Base-by-base conservation (phyloP, 441 rosid genomes). In the Gossypium trilobum region DNA sequence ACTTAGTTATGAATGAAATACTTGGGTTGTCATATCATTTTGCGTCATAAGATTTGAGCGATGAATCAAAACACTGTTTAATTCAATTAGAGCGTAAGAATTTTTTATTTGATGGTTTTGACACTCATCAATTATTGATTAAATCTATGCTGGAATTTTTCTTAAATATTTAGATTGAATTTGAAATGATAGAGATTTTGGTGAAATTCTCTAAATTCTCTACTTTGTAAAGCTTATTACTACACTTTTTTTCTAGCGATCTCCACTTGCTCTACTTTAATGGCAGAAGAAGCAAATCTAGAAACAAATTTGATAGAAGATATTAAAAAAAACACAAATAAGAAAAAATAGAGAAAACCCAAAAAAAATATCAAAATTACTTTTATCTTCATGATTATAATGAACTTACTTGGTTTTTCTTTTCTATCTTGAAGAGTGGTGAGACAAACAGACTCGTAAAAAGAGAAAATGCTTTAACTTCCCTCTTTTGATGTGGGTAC, bases 141-240 rank as follows among this genome's bases (percentile, higher is more conserved):
- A 88, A 88, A 88, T n/a, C 85, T 77, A 25, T 87, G 86, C 44
- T 85, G 91, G 58, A 88, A 87, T 1, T 73, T 80, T 56, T 82
- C 74, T 56, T 87, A 89, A 74, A 91, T 84, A 17, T 73, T 74
- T 2, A 84, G 85, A 16, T 48, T 78, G 87, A 75, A 87, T 70
- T 76, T 79, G 79, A 87, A 89, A 84, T 87, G 90, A 55, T 89
- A 91, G 1, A 88, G 84, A 14, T 70, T 75, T 71, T 88, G 89
- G 23, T 84, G 83, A 77, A 84, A 78, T 78, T 87, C 27, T 68
- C 75, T 0, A 27, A 27, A 27, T 27, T 27, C 5, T 27, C 31
- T 6, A 80, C 82, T 68, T 39, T 70, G 80, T 79, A 87, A 5
- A 62, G 73, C 75, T 72, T 70, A 60, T n/a, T 70, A 29, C 13